Percentiles rank a stretch among this genome's conserved stretches.
phyloP scores from a whole-genome alignment of 2,329 filamentous ascomycete genomes.

The Nemania sp. region DNA sequence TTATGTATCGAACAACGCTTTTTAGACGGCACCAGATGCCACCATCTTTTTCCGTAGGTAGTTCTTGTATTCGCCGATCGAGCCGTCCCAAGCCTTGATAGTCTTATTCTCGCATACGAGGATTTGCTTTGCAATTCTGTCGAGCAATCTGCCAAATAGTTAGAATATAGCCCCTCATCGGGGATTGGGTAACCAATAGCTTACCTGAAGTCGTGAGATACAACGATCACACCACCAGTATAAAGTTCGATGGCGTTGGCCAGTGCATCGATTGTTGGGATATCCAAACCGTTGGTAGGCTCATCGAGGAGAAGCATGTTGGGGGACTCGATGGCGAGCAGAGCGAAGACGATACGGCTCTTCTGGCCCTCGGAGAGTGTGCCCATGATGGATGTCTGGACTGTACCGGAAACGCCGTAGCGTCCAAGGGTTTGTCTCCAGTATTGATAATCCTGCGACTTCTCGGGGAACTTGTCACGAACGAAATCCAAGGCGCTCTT shows the following conservation, averaged over 20 bases:
- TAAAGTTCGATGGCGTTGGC: slow-evolving; percentile 97
- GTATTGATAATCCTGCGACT: slow-evolving; percentile 98
- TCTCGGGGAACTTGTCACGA: slow-evolving; percentile 86
- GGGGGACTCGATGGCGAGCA: slow-evolving; percentile 90
- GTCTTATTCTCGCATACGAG: slow-evolving; percentile 99
- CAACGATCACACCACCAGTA: slow-evolving; percentile 94
- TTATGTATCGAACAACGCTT: slow-evolving; percentile 22
- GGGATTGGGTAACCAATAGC: slow-evolving; percentile 37
- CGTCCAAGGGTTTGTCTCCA: slow-evolving; percentile 97
- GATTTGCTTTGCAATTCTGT: slow-evolving; percentile 99
- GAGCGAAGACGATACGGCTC: slow-evolving; percentile 95
- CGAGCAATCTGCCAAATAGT: slow-evolving; percentile 70
- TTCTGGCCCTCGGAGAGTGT: slow-evolving; percentile 98
- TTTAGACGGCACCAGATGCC: slow-evolving; percentile 81
- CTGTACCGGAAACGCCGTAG: slow-evolving; percentile 90
- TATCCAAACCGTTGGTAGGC: slow-evolving; percentile 99
- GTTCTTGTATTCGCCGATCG: slow-evolving; percentile 96
- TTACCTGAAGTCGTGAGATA: slow-evolving; percentile 98
- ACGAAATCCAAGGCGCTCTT: slow-evolving; percentile 98
- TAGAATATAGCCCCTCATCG: slow-evolving; percentile 20
- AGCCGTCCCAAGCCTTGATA: slow-evolving; percentile 84
- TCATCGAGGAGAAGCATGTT: slow-evolving; percentile 99
- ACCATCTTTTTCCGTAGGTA: slow-evolving; percentile 99
- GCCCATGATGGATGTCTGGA: slow-evolving; percentile 96
- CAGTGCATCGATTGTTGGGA: slow-evolving; percentile 95